Conservation (phyloP, 2,329 filamentous ascomycete genomes). For the Fusarium neocosmosporiellum region DNA sequence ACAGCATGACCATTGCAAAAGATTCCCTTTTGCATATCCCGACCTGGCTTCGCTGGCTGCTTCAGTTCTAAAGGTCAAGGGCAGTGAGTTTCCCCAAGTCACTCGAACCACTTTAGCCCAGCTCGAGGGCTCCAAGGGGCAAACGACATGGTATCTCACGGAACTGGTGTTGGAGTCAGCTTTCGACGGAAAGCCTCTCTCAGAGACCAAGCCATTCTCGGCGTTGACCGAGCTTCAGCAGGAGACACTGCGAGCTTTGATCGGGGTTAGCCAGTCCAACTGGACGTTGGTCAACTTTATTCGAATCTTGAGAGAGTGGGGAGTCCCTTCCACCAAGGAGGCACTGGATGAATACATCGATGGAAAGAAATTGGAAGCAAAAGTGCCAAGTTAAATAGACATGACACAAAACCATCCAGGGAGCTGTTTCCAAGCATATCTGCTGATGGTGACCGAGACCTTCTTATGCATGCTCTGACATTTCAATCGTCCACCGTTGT, state of each 20-base stretch:
- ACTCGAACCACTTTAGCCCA: neutral
- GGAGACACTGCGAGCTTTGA: neutral
- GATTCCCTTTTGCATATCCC: neutral
- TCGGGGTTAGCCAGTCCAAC: neutral
- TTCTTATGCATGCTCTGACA: too few relatives aligned
- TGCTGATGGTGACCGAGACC: neutral
- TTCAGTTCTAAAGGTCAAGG: neutral
- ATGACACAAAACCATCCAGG: neutral
- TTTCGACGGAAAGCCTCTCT: neutral
- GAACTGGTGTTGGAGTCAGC: neutral
- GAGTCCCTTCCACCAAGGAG: neutral
- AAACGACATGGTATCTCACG: neutral
- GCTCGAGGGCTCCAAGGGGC: neutral
- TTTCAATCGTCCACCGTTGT: too few relatives aligned
- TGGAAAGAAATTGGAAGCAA: neutral
- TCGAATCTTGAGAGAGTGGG: neutral
- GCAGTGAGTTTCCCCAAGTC: neutral
- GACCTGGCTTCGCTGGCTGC: neutral
- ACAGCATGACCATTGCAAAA: neutral
- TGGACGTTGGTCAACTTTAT: neutral
- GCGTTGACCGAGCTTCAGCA: neutral
- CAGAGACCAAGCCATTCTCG: neutral
- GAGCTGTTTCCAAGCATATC: neutral
- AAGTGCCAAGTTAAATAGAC: neutral
- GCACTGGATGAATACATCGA: neutral